These are phyloP conservation scores for Nakaseomyces nivariensis DNA, from an alignment of 1,139 yeast genomes.

Conservation along the genomic window DNA sequence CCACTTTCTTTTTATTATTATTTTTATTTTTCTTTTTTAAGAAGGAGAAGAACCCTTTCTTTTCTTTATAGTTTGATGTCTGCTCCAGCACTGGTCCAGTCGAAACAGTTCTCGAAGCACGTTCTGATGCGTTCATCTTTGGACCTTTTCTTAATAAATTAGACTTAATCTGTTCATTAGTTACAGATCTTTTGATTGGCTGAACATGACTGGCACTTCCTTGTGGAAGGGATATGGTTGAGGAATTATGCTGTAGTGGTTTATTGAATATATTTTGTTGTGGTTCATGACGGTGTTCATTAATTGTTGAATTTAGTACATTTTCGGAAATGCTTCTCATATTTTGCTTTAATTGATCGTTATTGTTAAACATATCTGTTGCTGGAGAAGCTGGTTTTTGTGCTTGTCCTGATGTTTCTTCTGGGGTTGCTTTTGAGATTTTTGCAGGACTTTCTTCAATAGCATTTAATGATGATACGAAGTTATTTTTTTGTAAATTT, in stretches of 20 bases:
- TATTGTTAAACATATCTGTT: not conserved
- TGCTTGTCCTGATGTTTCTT: not conserved
- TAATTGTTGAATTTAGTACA: not conserved
- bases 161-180: not conserved
- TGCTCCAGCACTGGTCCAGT: constrained; percentile 8
- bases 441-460: not conserved
- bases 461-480: not conserved
- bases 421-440: not conserved
- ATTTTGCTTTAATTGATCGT: not conserved
- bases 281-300: not conserved
- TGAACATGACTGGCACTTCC: not conserved
- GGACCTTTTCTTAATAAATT: not conserved
- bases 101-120: constrained; percentile 7
- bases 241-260: not conserved
- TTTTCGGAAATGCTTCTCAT: not conserved
- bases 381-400: not conserved
- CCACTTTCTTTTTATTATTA: constrained; percentile 11
- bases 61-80: constrained; percentile 13
- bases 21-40: constrained; percentile 23
- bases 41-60: constrained; percentile 31
- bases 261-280: not conserved
- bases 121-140: not conserved
- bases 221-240: not conserved
- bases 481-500: not conserved
- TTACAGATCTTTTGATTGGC: constrained; percentile 4